Conservation (phyloP, 352 stramenopile species). For the Globisporangium carolinianum region DNA sequence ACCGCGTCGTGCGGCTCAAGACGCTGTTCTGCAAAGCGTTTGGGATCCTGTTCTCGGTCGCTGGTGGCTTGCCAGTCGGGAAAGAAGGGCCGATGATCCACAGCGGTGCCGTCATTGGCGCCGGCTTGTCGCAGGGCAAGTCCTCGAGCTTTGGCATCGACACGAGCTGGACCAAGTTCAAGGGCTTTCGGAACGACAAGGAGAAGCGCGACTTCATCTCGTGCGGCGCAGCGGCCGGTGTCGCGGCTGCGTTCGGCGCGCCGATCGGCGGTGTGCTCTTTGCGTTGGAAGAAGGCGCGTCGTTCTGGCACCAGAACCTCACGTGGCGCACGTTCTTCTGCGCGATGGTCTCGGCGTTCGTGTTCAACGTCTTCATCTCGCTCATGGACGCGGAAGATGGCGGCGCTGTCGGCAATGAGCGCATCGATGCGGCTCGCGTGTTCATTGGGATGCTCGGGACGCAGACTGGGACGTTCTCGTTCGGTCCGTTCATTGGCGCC, state of each 20-base stretch:
- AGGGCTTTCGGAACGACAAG: slow-evolving; percentile 93
- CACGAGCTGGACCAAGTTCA: slow-evolving; percentile 86
- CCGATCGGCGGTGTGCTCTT: slow-evolving; percentile 98
- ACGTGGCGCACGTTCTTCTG: slow-evolving; percentile 98
- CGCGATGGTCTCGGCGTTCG: slow-evolving; percentile 89
- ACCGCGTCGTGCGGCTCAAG: slow-evolving; percentile 93
- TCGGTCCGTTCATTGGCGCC: slow-evolving; percentile 83
- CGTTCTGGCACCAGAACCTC: slow-evolving; percentile 97
- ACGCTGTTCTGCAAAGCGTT: slow-evolving; percentile 95
- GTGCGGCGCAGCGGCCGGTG: slow-evolving; percentile 94
- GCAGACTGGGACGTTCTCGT: slow-evolving; percentile 76
- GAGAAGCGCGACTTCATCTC: slow-evolving; percentile 97
- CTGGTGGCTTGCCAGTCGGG: slow-evolving; percentile 63
- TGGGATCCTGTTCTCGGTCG: slow-evolving; percentile 82
- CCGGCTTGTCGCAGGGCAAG: slow-evolving; percentile 92
- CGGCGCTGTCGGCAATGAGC: slow-evolving; percentile 14
- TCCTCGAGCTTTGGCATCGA: slow-evolving; percentile 82
- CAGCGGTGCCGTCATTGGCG: slow-evolving; percentile 89
- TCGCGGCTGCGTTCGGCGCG: slow-evolving; percentile 95
- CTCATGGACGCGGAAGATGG: slow-evolving; percentile 51
- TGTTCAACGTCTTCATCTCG: slow-evolving; percentile 85
- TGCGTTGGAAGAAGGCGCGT: slow-evolving; percentile 96
- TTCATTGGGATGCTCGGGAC: slow-evolving; percentile 67
- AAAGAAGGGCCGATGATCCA: slow-evolving; percentile 92
- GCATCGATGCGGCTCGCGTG: too few relatives aligned